Evolutionary conservation across 2,329 filamentous ascomycete genomes (phyloP).

Genomic region (Lecanosticta acicola): DNA sequence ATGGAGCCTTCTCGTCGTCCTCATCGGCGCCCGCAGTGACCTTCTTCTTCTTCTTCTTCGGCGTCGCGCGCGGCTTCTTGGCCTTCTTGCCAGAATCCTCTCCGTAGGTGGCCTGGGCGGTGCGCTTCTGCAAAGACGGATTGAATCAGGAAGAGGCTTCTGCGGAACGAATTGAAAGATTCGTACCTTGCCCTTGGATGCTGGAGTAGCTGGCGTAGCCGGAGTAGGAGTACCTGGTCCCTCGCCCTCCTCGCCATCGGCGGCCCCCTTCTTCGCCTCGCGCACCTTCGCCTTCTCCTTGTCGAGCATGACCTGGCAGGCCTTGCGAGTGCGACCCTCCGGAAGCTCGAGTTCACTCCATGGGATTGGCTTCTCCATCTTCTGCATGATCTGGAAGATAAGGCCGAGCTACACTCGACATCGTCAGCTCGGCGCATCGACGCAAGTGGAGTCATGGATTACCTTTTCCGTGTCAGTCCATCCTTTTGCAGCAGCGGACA

Average conservation of each 20-base stretch:
- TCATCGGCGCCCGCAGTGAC: slow-evolving; percentile 10
- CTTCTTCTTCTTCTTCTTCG: slow-evolving; percentile 16
- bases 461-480: slow-evolving; percentile 34
- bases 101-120: slow-evolving; percentile 13
- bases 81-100: slow-evolving; percentile 16
- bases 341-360: slow-evolving; percentile 29
- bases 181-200: slow-evolving; percentile 15
- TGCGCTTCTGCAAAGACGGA: slow-evolving; percentile 23
- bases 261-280: slow-evolving; percentile 15
- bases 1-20: slow-evolving; percentile 12
- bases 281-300: slow-evolving; percentile 30
- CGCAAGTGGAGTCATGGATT: too few species aligned
- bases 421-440: too few species aligned
- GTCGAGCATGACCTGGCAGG: slow-evolving; percentile 27
- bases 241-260: slow-evolving; percentile 9
- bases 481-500: slow-evolving; percentile 17
- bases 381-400: slow-evolving; percentile 28
- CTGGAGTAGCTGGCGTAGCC: slow-evolving; percentile 8
- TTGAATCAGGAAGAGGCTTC: slow-evolving; percentile 4
- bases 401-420: slow-evolving; percentile 25
- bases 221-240: slow-evolving; percentile 8
- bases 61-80: slow-evolving; percentile 13
- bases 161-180: background rate
- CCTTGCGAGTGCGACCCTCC: slow-evolving; percentile 29
- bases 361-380: slow-evolving; percentile 20